Percentiles rank a stretch among this genome's conserved stretches.
These are phyloP conservation scores for Entomortierella lignicola DNA, from an alignment of 192 early-diverging fungal genomes.

Conservation along the genomic window DNA sequence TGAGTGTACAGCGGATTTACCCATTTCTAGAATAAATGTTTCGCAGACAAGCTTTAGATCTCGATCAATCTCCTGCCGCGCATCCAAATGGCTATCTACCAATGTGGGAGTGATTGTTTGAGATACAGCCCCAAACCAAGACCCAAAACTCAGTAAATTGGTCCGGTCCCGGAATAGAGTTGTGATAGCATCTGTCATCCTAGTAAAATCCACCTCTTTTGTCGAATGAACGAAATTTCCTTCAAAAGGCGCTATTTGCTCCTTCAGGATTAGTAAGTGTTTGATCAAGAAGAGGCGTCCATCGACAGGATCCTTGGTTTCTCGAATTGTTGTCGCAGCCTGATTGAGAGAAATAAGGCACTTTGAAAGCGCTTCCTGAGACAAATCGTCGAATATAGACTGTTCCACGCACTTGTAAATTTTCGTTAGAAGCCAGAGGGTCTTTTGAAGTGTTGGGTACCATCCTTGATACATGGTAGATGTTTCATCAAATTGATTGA, in stretches of 20 bases:
- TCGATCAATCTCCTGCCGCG: conserved; percentile 69
- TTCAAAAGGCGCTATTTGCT: conserved; percentile 84
- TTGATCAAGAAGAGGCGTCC: conserved; percentile 88
- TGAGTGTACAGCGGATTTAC: conserved; percentile 71
- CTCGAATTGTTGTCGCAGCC: conserved; percentile 18
- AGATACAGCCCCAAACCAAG: conserved; percentile 49
- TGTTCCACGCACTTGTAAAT: conserved; percentile 78
- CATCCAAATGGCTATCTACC: conserved; percentile 60
- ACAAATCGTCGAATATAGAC: conserved; percentile 86
- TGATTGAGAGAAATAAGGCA: conserved; percentile 70
- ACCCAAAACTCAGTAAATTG: conserved; percentile 52
- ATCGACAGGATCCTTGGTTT: conserved; percentile 67
- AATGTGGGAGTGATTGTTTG: conserved; percentile 61
- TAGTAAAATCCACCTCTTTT: conserved; percentile 75
- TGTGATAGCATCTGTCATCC: conserved; percentile 63
- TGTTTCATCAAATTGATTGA: conserved; percentile 48
- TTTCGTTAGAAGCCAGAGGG: conserved; percentile 84
- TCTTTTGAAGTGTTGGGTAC: conserved; percentile 86
- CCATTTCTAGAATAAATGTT: conserved; percentile 78
- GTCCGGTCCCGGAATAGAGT: conserved; percentile 38
- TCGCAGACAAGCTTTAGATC: conserved; percentile 81
- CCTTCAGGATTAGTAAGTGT: conserved; percentile 85
- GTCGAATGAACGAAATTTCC: conserved; percentile 78
- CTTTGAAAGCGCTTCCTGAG: conserved; percentile 83
- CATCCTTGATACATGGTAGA: conserved; percentile 65